Percentiles rank a stretch among this genome's conserved stretches.
phyloP scores from a whole-genome alignment of 805 yeast species.

The Debaryomyces castellii region DNA sequence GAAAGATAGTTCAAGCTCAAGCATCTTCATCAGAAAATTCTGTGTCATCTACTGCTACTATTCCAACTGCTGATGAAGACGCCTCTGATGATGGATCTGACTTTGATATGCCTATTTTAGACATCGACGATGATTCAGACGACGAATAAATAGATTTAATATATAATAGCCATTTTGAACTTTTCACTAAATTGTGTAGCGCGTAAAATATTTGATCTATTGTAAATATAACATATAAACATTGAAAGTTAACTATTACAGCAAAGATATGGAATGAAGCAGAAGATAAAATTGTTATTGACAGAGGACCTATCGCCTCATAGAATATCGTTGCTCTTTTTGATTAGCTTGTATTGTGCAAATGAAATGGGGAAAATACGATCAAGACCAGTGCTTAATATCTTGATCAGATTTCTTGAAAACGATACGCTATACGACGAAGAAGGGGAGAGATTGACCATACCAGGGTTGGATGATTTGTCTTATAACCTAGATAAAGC shows the following conservation, averaged over 20 bases:
- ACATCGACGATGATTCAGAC: constrained; percentile 45
- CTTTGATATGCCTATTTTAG: constrained; percentile 51
- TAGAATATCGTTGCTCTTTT: constrained; percentile 48
- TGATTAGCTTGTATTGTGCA: constrained; percentile 29
- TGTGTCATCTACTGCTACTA: neutral
- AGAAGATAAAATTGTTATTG: constrained; percentile 21
- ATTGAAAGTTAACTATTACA: neutral
- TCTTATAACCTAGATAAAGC: constrained; percentile 16
- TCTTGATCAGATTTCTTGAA: constrained; percentile 44
- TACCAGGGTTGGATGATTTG: constrained; percentile 34
- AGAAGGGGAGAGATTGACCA: constrained; percentile 17
- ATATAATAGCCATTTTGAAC: neutral
- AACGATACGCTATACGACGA: constrained; percentile 29
- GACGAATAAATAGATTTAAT: constrained; percentile 20
- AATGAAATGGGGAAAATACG: constrained; percentile 23
- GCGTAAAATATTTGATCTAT: neutral
- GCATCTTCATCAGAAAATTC: neutral
- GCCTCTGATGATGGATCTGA: constrained; percentile 34
- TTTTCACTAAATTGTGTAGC: neutral
- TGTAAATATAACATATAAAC: neutral
- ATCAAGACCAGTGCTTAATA: constrained; percentile 38
- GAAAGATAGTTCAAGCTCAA: neutral
- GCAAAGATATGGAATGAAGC: neutral
- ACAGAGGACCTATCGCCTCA: constrained; percentile 52
- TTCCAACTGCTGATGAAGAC: neutral